These are phyloP conservation scores for Yarrowia galli DNA, from an alignment of 1,139 yeast genomes.

Conservation along the genomic window DNA sequence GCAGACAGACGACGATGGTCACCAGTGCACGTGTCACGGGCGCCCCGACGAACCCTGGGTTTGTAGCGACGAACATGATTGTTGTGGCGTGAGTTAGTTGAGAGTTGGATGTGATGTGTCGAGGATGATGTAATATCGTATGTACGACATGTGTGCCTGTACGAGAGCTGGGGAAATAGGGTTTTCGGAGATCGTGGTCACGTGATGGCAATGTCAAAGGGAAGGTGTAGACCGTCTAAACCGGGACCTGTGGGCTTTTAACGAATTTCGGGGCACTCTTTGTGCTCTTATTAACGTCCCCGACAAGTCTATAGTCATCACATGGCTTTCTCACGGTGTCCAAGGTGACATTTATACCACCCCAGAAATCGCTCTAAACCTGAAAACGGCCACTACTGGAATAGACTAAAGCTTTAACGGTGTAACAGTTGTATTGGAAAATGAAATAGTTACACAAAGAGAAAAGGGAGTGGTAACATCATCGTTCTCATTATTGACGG, in stretches of 20 bases:
- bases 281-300: too few species aligned
- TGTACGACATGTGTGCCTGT: background rate
- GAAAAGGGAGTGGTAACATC: too few species aligned
- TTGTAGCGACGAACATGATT: conserved; percentile 52
- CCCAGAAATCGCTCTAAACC: background rate
- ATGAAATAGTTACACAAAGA: too few species aligned
- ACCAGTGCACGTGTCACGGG: conserved; percentile 64
- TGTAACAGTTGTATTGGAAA: too few species aligned
- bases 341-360: background rate
- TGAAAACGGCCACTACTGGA: too few species aligned
- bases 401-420: too few species aligned
- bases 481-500: too few species aligned
- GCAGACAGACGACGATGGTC: conserved; percentile 54
- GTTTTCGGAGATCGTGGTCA: background rate
- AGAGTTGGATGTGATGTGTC: too few species aligned
- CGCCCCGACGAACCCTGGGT: conserved; percentile 66
- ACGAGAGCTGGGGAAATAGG: conserved; percentile 13
- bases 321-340: background rate
- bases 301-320: background rate
- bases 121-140: too few species aligned
- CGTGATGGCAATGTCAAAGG: conserved; percentile 16
- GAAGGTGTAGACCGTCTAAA: too few species aligned
- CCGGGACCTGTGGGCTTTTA: too few species aligned
- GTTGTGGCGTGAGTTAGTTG: background rate
- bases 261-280: too few species aligned